phyloP scores from a whole-genome alignment of 768 basidiomycete species.

The Boletus huronensis region DNA sequence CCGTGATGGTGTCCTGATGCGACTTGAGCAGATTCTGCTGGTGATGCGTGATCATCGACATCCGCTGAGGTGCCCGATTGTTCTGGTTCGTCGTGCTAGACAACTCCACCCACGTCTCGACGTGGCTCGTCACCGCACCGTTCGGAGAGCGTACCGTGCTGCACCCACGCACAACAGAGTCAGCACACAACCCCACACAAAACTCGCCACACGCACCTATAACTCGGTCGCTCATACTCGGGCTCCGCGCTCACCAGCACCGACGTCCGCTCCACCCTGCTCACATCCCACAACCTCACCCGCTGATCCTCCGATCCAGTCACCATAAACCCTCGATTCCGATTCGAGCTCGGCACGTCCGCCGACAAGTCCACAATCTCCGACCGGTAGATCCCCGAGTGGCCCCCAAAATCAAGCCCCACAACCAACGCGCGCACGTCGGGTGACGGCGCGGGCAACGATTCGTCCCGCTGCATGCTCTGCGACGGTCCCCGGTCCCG shows the following conservation, averaged over 20 bases:
- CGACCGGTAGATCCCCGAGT: slow-evolving; percentile 49
- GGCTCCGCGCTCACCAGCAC: slow-evolving; percentile 77
- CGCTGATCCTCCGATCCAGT: slow-evolving; percentile 89
- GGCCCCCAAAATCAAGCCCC: slow-evolving; percentile 76
- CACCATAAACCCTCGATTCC: slow-evolving; percentile 69
- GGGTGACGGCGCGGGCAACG: slow-evolving; percentile 47
- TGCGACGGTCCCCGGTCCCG: slow-evolving; percentile 33
- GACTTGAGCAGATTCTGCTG: slow-evolving; percentile 82
- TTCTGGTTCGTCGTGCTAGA: slow-evolving; percentile 44
- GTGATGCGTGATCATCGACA: slow-evolving; percentile 73
- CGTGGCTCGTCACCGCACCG: slow-evolving; percentile 48
- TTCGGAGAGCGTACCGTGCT: slow-evolving; percentile 36
- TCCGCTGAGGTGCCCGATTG: slow-evolving; percentile 70
- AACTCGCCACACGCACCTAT: slow-evolving; percentile 49
- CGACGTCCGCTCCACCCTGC: slow-evolving; percentile 63
- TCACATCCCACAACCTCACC: slow-evolving; percentile 86
- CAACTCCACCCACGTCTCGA: slow-evolving; percentile 60
- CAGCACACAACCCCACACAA: not conserved
- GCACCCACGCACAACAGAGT: not conserved
- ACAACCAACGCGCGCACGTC: slow-evolving; percentile 69
- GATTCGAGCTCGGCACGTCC: slow-evolving; percentile 39
- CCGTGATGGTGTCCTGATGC: slow-evolving; percentile 89
- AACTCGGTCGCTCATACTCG: slow-evolving; percentile 72
- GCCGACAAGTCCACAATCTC: slow-evolving; percentile 45
- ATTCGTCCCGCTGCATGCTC: slow-evolving; percentile 33